These are phyloP conservation scores for Discostella stelligeroides DNA, from an alignment of 108 stramenopile genomes.

Conservation along the genomic window DNA sequence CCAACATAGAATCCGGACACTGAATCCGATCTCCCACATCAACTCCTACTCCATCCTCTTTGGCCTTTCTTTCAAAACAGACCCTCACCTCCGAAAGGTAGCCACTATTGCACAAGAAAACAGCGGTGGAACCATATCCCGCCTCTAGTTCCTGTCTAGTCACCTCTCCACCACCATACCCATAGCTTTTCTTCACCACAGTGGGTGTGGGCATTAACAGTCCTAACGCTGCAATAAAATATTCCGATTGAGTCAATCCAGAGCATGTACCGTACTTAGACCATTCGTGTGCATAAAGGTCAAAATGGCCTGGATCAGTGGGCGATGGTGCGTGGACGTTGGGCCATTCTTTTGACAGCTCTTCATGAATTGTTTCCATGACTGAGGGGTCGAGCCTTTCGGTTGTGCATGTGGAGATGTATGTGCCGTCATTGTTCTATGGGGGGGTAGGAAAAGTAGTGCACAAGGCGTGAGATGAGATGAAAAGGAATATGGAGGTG, in stretches of 20 bases:
- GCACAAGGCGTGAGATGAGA: not conserved
- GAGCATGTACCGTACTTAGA: constrained; percentile 74
- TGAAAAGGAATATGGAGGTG: not conserved
- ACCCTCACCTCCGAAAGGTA: constrained; percentile 60
- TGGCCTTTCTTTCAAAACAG: constrained; percentile 52
- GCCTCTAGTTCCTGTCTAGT: constrained; percentile 31
- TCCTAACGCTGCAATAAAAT: constrained; percentile 52
- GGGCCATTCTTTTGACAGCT: constrained; percentile 47
- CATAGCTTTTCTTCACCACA: constrained; percentile 37
- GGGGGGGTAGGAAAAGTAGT: not conserved
- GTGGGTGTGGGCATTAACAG: constrained; percentile 49
- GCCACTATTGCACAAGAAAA: constrained; percentile 37
- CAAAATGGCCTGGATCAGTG: constrained; percentile 23
- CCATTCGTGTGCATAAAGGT: constrained; percentile 76
- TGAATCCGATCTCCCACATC: constrained; percentile 42
- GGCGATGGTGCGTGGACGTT: constrained; percentile 39
- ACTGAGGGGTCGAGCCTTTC: constrained; percentile 32
- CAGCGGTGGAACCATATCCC: constrained; percentile 29
- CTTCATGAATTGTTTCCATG: constrained; percentile 15
- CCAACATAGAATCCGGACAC: constrained; percentile 45
- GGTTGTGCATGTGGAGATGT: constrained; percentile 42
- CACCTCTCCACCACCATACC: constrained; percentile 21
- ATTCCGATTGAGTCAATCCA: constrained; percentile 55
- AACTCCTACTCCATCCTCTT: constrained; percentile 13
- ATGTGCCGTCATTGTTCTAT: constrained; percentile 50